These are phyloP conservation scores for Fraxinus cuspidata DNA, from an alignment of 257 asterid genomes.

Conservation along the genomic window DNA sequence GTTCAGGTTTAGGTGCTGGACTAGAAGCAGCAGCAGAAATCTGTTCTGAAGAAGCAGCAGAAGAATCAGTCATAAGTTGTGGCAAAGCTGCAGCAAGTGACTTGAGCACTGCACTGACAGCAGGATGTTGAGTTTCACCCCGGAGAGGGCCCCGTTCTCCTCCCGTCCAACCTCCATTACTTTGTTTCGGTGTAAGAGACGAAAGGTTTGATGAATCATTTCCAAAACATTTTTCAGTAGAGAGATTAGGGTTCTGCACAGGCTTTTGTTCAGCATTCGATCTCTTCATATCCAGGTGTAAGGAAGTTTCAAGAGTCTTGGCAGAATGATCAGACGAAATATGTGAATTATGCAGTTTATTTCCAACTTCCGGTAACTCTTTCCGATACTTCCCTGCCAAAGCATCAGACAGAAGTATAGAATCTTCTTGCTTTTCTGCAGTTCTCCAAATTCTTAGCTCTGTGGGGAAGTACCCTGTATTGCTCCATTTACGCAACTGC, in stretches of 20 bases:
- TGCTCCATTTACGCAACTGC: conserved; percentile 92
- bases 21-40: conserved; percentile 49
- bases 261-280: conserved; percentile 36
- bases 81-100: conserved; percentile 54
- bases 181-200: conserved; percentile 77
- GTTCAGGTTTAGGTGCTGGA: conserved; percentile 53
- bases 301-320: conserved; percentile 35
- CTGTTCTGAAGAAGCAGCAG: conserved; percentile 44
- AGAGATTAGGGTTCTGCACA: conserved; percentile 35
- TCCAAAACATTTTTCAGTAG: conserved; percentile 50
- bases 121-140: conserved; percentile 38
- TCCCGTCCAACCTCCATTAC: conserved; percentile 40
- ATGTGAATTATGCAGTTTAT: conserved; percentile 27
- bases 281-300: conserved; percentile 46
- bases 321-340: conserved; percentile 37
- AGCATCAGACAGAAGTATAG: conserved; percentile 71
- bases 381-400: conserved; percentile 72
- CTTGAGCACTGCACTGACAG: conserved; percentile 38
- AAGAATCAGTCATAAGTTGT: conserved; percentile 35
- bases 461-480: conserved; percentile 86
- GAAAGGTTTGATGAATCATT: conserved; percentile 54
- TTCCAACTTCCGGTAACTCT: conserved; percentile 42
- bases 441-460: conserved; percentile 76
- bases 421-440: conserved; percentile 55
- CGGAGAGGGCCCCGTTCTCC: conserved; percentile 38